Evolutionary conservation across 163 green algal genomes (phyloP).

Genomic region (Botryococcus braunii): DNA sequence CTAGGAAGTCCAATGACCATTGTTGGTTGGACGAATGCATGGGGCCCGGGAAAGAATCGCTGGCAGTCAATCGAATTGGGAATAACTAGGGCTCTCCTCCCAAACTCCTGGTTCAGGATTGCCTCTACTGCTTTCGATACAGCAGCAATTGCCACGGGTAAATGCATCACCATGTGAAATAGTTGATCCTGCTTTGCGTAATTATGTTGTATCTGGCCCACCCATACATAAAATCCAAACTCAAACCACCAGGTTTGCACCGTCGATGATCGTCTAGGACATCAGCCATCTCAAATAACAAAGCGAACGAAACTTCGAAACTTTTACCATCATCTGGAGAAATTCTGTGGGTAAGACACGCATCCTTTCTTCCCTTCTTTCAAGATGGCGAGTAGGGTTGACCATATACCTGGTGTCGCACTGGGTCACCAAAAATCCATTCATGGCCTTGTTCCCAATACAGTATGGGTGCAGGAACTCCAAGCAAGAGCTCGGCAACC

Average conservation of each 20-base stretch:
- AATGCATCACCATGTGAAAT: conserved; percentile 58
- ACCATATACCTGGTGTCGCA: conserved; percentile 30
- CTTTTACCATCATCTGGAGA: too few species aligned
- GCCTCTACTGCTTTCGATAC: conserved; percentile 45
- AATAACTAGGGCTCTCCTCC: conserved; percentile 39
- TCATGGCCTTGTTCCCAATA: conserved; percentile 72
- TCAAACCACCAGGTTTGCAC: too few species aligned
- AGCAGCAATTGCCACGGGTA: conserved; percentile 42
- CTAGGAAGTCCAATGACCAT: too few species aligned
- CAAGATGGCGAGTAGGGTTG: too few species aligned
- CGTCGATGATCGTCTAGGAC: too few species aligned
- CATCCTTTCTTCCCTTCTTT: too few species aligned
- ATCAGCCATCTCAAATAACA: too few species aligned
- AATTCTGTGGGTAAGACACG: too few species aligned
- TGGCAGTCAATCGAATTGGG: conserved; percentile 59
- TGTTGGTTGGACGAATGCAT: not conserved
- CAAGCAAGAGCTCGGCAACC: conserved; percentile 58
- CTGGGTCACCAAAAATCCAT: conserved; percentile 62
- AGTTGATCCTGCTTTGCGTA: conserved; percentile 49
- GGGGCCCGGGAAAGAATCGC: conserved; percentile 35
- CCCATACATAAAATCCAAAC: too few species aligned
- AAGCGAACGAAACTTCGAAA: too few species aligned
- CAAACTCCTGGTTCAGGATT: conserved; percentile 55
- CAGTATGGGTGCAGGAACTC: conserved; percentile 35
- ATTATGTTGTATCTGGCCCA: conserved; percentile 35